Evolutionary conservation across 331 rosid genomes (phyloP), one percentile per base, ranked within the genome.

Genomic region (Rosa hybrid): DNA sequence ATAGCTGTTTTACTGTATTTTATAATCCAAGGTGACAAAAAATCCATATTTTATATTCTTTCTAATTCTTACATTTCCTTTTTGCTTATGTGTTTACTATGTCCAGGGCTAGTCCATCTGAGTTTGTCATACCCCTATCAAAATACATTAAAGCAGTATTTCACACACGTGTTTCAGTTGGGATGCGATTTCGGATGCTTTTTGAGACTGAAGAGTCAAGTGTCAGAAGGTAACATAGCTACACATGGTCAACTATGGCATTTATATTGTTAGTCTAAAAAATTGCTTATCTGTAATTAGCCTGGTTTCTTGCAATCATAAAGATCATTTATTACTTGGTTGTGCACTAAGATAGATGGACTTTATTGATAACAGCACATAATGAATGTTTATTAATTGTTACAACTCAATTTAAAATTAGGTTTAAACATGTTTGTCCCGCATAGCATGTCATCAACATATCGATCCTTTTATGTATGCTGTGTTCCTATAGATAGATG

Each of bases 121-220:
- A 93, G 86, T 93, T 93, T 64, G 94, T 91, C 75, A 90, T 93
- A 27, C 94, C 91, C 41, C 90, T 93, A 53, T 84, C 98, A 50
- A 93, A 93, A 85, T 93, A 90, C 86, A 84, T 91, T 84, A 93
- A 93, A 85, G 97, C 98, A 77, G 94, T 88, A 80, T 93, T 83
- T 89, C 98, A 93, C 82, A 90, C 97, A 60, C 93, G 97, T 49
- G 90, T 93, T 79, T 93, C 98, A 78, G 97, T 91, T 78, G 98
- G 98, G 74, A 90, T 93, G 98, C 97, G 97, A 20, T 93, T 93
- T 63, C 89, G 97, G 84, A 93, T 93, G 97, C 94, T 91, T 72
- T 93, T 93, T 77, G 98, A 93, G 87, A 93, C 98, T 30, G 98
- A 93, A 82, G 98, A 93, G 82, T 93, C 98, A 7, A 91, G 98